These are phyloP conservation scores for Vitis hybrid DNA, from an alignment of 177 flowering plant species.

Conservation along the genomic window DNA sequence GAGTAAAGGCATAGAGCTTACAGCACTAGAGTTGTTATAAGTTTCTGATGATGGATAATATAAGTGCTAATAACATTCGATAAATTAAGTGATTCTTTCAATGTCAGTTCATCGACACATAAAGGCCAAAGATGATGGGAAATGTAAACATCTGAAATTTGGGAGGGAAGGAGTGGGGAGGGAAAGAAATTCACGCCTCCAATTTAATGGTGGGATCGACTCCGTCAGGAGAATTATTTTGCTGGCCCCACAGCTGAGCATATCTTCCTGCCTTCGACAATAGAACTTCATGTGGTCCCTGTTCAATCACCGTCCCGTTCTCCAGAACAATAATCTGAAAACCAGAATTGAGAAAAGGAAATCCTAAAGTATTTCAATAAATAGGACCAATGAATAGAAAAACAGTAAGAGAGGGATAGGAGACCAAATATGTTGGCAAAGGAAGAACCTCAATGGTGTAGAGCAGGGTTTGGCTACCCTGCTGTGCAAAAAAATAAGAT, in stretches of 20 bases:
- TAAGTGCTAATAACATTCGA: too few species aligned
- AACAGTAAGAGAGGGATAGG: neutral
- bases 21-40: too few species aligned
- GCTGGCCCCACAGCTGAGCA: slow-evolving; percentile 97
- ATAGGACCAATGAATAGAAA: neutral
- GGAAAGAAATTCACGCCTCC: slow-evolving; percentile 22
- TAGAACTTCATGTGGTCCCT: slow-evolving; percentile 86
- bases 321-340: slow-evolving; percentile 90
- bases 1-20: too few species aligned
- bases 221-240: slow-evolving; percentile 61
- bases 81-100: too few species aligned
- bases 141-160: neutral
- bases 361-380: neutral
- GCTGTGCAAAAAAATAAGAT: too few species aligned
- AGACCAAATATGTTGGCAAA: too few species aligned
- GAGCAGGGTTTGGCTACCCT: neutral
- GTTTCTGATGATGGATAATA: too few species aligned
- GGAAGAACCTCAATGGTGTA: too few species aligned
- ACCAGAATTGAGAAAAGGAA: neutral
- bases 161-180: neutral
- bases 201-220: slow-evolving; percentile 48
- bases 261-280: slow-evolving; percentile 78
- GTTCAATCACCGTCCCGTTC: slow-evolving; percentile 89
- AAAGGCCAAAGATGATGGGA: neutral
- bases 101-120: neutral